Percentiles rank a stretch among this genome's conserved stretches.
These are phyloP conservation scores for Ascomycota sp. DNA, from an alignment of 2,329 filamentous ascomycete genomes.

Conservation along the genomic window DNA sequence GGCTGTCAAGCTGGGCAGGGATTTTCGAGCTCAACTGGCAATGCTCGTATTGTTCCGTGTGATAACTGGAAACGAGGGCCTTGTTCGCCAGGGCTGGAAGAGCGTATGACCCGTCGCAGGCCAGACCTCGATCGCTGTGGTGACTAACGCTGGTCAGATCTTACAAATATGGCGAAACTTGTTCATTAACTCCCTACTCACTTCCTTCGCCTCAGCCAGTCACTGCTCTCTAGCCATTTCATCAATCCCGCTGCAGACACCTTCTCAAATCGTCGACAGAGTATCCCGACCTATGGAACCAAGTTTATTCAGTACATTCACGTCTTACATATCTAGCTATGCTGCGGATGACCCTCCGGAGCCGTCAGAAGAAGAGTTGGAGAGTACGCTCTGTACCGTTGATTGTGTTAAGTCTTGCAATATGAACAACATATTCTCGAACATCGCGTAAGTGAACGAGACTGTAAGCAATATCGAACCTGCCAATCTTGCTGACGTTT, in stretches of 20 bases:
- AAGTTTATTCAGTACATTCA: slow-evolving; percentile 83
- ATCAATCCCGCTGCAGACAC: slow-evolving; percentile 72
- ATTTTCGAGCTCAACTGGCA: slow-evolving; percentile 83
- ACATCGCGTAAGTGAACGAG: slow-evolving; percentile 44
- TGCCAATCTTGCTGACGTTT: neutral
- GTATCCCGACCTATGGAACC: slow-evolving; percentile 58
- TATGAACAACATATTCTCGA: slow-evolving; percentile 62
- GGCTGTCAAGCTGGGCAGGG: slow-evolving; percentile 82
- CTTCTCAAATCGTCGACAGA: slow-evolving; percentile 82
- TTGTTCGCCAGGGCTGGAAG: slow-evolving; percentile 61
- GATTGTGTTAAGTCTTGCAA: slow-evolving; percentile 86
- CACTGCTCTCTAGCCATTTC: slow-evolving; percentile 50
- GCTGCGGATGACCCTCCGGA: slow-evolving; percentile 94
- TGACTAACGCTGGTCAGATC: slow-evolving; percentile 30
- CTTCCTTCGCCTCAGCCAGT: slow-evolving; percentile 49
- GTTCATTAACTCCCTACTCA: slow-evolving; percentile 85
- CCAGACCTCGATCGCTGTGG: neutral
- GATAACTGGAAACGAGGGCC: slow-evolving; percentile 62
- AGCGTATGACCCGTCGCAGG: slow-evolving; percentile 31
- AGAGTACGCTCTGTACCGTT: slow-evolving; percentile 83
- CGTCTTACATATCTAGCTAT: slow-evolving; percentile 95
- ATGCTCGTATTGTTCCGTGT: slow-evolving; percentile 92
- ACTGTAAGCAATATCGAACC: neutral
- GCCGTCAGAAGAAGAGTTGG: slow-evolving; percentile 88
- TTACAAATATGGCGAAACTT: slow-evolving; percentile 86